Conservation (phyloP, 805 yeast genomes). For the Schwanniomyces polymorphus region DNA sequence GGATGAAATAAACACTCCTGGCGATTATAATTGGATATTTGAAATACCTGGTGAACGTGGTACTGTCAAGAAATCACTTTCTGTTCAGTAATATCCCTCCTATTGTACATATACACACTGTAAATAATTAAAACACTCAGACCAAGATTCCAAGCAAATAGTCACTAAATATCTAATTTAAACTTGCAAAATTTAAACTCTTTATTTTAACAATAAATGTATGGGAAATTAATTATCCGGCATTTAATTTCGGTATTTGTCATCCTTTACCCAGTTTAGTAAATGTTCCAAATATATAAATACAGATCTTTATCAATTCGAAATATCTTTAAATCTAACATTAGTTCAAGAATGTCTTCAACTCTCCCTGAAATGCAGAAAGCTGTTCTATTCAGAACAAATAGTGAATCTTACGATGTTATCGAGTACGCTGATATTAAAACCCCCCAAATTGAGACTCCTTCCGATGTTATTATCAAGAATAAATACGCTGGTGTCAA, state of each 20-base stretch:
- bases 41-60: conserved; percentile 25
- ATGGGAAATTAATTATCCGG: not conserved
- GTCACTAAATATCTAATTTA: not conserved
- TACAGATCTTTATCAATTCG: not conserved
- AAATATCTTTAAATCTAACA: not conserved
- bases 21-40: conserved; percentile 27
- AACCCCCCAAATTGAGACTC: conserved; percentile 55
- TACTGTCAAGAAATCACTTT: conserved; percentile 10
- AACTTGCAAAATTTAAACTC: too few species aligned
- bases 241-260: not conserved
- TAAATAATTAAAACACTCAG: not conserved
- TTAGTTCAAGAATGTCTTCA: not conserved
- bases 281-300: not conserved
- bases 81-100: conserved; percentile 1
- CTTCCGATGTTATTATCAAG: conserved; percentile 63
- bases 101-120: not conserved
- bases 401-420: conserved; percentile 56
- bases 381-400: conserved; percentile 53
- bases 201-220: not conserved
- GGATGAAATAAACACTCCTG: conserved; percentile 19
- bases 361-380: conserved; percentile 42
- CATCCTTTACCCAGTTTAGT: not conserved
- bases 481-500: conserved; percentile 80
- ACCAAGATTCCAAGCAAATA: not conserved
- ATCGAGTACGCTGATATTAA: conserved; percentile 55